Percentiles rank a stretch among this genome's conserved stretches.
Conservation (phyloP, 352 stramenopile genomes). For the Globisporangium rhizosaccharum region DNA sequence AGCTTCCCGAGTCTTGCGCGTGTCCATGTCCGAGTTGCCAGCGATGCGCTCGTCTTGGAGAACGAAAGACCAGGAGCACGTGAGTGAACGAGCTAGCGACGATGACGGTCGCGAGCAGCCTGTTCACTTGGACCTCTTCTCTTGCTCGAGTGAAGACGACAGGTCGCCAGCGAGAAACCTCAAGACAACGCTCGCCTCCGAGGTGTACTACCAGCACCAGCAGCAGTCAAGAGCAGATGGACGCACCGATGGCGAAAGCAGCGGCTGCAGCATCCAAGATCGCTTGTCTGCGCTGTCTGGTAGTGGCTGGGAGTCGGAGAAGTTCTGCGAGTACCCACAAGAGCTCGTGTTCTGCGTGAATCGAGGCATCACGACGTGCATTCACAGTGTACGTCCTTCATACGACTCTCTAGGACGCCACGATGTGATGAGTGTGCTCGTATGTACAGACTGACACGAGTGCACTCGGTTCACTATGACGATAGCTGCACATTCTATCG, state of each 20-base stretch:
- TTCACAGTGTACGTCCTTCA: slow-evolving; percentile 15
- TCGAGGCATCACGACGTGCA: slow-evolving; percentile 12
- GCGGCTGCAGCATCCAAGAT: background rate
- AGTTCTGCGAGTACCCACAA: slow-evolving; percentile 60
- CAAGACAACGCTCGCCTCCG: background rate
- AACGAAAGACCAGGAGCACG: too few species aligned
- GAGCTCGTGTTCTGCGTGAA: slow-evolving; percentile 47
- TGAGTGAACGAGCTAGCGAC: too few species aligned
- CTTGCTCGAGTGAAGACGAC: slow-evolving; percentile 33
- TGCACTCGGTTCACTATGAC: background rate
- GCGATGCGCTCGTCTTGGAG: too few species aligned
- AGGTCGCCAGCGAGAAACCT: slow-evolving; percentile 16
- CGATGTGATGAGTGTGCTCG: background rate
- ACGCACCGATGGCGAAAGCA: too few species aligned
- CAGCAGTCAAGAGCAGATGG: background rate
- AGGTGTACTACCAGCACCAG: background rate
- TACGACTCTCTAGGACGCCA: slow-evolving; percentile 2
- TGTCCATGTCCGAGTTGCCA: too few species aligned
- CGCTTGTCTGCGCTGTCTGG: background rate
- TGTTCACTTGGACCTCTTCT: slow-evolving; percentile 26
- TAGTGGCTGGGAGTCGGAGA: slow-evolving; percentile 39
- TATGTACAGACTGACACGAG: background rate
- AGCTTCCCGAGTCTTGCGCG: too few species aligned
- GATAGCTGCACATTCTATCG: slow-evolving; percentile 25
- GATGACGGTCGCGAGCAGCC: too few species aligned